phyloP scores from a whole-genome alignment of 1,284 basidiomycete species.

The Wolfiporia cocos region DNA sequence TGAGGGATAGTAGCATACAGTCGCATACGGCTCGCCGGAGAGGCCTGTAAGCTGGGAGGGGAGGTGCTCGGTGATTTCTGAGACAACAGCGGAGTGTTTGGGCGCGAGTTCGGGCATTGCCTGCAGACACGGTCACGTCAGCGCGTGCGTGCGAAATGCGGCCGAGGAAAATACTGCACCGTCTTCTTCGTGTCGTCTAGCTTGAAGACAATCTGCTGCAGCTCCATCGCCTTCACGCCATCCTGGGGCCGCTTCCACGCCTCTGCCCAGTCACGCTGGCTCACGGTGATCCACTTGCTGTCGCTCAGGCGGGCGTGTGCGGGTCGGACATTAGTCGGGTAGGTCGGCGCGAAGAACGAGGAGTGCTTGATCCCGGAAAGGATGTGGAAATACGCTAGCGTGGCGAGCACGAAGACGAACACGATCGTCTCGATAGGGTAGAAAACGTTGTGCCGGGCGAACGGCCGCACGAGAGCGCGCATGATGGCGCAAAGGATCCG shows the following conservation, averaged over 20 bases:
- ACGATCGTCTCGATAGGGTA: constrained; percentile 84
- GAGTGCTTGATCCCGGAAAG: constrained; percentile 81
- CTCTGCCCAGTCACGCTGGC: constrained; percentile 43
- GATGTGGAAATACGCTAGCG: constrained; percentile 89
- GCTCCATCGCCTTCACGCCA: constrained; percentile 40
- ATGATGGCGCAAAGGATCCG: constrained; percentile 25
- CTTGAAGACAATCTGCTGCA: constrained; percentile 61
- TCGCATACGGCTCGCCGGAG: constrained; percentile 30
- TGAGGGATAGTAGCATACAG: constrained; percentile 22
- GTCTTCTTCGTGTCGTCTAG: constrained; percentile 34
- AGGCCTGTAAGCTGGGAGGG: constrained; percentile 34
- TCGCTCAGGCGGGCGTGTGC: constrained; percentile 46
- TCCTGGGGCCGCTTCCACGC: constrained; percentile 26
- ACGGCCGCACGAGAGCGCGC: constrained; percentile 51
- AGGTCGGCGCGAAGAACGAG: constrained; percentile 53
- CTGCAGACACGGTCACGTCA: constrained; percentile 7
- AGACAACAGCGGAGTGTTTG: constrained; percentile 29
- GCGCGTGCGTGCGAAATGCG: neutral
- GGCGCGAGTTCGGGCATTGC: constrained; percentile 6
- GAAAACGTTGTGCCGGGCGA: constrained; percentile 60
- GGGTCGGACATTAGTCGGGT: constrained; percentile 42
- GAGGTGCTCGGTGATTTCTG: constrained; percentile 44
- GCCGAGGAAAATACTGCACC: constrained; percentile 22
- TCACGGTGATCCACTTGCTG: constrained; percentile 50
- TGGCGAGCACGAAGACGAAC: constrained; percentile 79